Base-by-base conservation (phyloP, 352 stramenopile species). In the Pythium periplocum region DNA sequence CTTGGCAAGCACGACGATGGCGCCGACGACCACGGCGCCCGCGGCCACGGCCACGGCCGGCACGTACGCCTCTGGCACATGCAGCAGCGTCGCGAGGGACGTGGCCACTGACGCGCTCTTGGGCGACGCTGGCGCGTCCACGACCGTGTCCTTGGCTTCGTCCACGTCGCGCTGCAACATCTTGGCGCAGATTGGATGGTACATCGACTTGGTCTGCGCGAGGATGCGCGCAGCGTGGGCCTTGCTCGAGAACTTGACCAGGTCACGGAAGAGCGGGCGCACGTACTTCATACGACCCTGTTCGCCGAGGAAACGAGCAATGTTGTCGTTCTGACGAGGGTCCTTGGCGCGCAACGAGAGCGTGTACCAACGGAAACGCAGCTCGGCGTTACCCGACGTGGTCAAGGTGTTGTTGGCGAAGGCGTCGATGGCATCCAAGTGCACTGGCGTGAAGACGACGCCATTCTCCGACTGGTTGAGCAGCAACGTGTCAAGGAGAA, bases 281-380 rank as follows among this genome's bases (percentile, higher is more conserved):
- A 86, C 73, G 46, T 81, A 89, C 70, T 89, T 89, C 78, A 89
- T 87, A 44, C 78, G 76, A 39, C 76, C 78, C 48, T 89, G 78
- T 49, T 89, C 78, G 42, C 80, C 69, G 26, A 87, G 50, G 48
- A 89, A 82, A 37, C 61, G 58, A 1, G 71, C 61, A 7, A 69
- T 77, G 36, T 64, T 62, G 31, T 68, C 49, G 26, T 87, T 47
- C 53, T 75, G 34, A 31, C 73, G 70, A 51, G 69, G 48, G 46
- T 86, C 71, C 36, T 68, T 58, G 3, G 78, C 65, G 26, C 78
- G 75, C 46, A 89, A 60, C 38, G 62, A 64, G 54, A 89, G 55
- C 43, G 76, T 85, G 59, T 78, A 86, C 73, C 75, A 89, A 10
- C 78, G 78, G 56, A 86, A 87, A 37, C 78, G 75, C 54, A 89